These are phyloP conservation scores for Letharia lupina DNA, from an alignment of 495 filamentous ascomycete species.

Conservation along the genomic window DNA sequence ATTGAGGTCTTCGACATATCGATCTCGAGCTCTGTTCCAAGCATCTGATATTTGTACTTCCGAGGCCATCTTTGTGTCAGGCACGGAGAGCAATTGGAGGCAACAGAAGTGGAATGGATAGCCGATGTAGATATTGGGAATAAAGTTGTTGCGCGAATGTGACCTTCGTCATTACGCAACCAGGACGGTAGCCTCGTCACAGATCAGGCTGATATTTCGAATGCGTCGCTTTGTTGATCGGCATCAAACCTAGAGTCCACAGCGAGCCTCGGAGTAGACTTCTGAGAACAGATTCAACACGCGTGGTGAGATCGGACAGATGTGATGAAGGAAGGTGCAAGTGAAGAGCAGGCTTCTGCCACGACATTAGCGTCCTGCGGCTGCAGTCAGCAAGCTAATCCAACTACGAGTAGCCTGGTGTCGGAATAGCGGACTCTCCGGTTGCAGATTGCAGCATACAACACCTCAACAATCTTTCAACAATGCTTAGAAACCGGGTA, in stretches of 20 bases:
- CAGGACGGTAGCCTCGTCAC: background rate
- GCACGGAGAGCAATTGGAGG: background rate
- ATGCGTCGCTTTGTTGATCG: background rate
- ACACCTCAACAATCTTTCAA: no score
- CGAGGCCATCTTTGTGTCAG: background rate
- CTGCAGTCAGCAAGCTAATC: background rate
- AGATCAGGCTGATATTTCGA: background rate
- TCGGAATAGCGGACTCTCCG: no score
- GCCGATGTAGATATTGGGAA: background rate
- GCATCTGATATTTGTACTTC: slow-evolving; percentile 10
- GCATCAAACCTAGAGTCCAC: background rate
- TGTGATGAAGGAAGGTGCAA: background rate
- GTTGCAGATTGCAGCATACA: no score
- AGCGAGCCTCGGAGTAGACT: background rate
- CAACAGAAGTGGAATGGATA: no score
- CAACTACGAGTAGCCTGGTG: background rate
- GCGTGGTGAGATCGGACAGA: background rate
- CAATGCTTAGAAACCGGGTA: no score
- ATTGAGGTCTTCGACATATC: slow-evolving; percentile 29
- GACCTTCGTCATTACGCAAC: no score
- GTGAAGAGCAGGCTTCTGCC: background rate
- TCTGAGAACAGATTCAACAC: background rate
- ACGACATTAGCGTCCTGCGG: background rate
- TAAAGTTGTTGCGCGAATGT: background rate
- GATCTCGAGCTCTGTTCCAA: slow-evolving; percentile 27